These are phyloP conservation scores for Tephrocybe sp. DNA, from an alignment of 768 basidiomycete species.

Conservation along the genomic window DNA sequence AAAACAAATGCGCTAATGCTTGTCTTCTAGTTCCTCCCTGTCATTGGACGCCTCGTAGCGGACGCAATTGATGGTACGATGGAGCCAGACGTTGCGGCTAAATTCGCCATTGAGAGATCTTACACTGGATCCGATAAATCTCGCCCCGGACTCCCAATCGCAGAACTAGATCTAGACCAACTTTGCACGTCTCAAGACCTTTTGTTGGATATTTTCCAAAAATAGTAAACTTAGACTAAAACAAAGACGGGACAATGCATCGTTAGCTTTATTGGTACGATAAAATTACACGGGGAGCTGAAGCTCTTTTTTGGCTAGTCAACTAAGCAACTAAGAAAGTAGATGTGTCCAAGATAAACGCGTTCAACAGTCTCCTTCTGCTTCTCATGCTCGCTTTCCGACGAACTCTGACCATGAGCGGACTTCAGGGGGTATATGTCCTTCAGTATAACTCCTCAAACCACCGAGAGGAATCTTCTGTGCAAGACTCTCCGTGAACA, in stretches of 20 bases:
- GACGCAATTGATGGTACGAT: conserved; percentile 70
- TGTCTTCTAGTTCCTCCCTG: conserved; percentile 76
- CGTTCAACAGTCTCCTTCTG: conserved; percentile 7
- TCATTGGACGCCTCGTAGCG: conserved; percentile 75
- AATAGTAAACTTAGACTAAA: neutral
- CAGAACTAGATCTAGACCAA: conserved; percentile 44
- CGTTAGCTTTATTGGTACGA: conserved; percentile 9
- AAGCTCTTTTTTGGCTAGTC: conserved; percentile 25
- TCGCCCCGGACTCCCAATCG: conserved; percentile 14
- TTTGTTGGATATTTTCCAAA: neutral
- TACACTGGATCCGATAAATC: conserved; percentile 14
- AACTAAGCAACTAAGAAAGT: neutral
- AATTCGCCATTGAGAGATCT: conserved; percentile 65
- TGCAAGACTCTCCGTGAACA: conserved; percentile 88
- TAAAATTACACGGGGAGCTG: conserved; percentile 14
- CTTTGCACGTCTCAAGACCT: conserved; percentile 54
- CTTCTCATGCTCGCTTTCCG: conserved; percentile 59
- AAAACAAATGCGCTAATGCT: neutral
- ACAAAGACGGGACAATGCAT: no score
- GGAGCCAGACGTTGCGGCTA: conserved; percentile 44
- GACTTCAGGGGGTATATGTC: conserved; percentile 88
- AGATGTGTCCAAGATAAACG: conserved; percentile 4
- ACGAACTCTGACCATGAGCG: conserved; percentile 91
- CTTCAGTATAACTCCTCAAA: conserved; percentile 78
- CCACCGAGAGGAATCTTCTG: conserved; percentile 83